Conservation (phyloP, 169 alveolate genomes). For the Plasmodium vivax region DNA sequence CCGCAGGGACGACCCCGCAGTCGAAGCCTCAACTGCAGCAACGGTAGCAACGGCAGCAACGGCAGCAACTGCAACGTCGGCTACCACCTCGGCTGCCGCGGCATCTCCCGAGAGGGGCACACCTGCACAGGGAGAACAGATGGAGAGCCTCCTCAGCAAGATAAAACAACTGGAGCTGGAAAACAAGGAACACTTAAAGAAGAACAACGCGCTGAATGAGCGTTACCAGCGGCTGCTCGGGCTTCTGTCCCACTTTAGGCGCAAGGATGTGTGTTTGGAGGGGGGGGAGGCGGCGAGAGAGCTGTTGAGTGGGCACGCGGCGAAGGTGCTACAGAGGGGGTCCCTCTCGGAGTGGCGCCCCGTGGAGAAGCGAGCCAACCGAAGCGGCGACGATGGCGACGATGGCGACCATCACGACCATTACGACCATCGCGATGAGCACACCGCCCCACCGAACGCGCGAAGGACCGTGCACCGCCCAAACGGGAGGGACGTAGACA, state of each 20-base stretch:
- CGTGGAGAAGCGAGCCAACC: background rate
- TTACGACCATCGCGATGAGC: too few species aligned
- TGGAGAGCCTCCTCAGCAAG: background rate
- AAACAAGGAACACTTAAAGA: constrained; percentile 23
- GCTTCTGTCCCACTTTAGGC: constrained; percentile 7
- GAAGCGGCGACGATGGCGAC: background rate
- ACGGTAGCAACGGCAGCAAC: background rate
- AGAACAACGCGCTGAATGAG: constrained; percentile 17
- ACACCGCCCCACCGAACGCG: background rate
- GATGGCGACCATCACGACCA: too few species aligned
- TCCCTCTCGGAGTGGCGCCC: background rate
- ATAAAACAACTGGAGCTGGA: constrained; percentile 25
- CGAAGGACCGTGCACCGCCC: background rate
- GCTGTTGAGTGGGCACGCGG: background rate
- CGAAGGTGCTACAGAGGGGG: background rate
- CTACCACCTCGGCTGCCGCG: background rate
- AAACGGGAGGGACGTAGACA: constrained; percentile 43
- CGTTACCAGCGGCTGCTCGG: constrained; percentile 12
- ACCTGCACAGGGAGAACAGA: background rate
- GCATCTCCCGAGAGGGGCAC: background rate
- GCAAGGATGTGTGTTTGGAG: background rate
- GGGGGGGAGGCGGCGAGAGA: too few species aligned
- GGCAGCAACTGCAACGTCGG: too few species aligned
- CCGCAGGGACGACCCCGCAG: background rate
- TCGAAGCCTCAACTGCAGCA: background rate